Evolutionary conservation across 129 eudicot species (phyloP), one percentile per base, ranked within the genome.

Genomic region (Helichrysum umbraculigerum): DNA sequence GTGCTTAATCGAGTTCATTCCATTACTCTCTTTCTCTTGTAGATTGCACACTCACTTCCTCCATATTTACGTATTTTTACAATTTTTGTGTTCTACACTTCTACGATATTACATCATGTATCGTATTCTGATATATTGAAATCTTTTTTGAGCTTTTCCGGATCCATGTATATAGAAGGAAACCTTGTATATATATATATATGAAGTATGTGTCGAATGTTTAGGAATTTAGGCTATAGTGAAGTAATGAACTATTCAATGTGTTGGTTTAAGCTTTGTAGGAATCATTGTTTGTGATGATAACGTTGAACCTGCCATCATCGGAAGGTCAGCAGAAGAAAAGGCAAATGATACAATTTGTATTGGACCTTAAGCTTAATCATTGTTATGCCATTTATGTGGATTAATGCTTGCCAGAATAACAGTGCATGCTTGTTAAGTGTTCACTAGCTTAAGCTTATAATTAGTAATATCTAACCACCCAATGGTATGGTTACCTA

Each of bases 281-380:
- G 62, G 62, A 57, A 57, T 29, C 21, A 57, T 57, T 57, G 22
- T 57, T 21, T 57, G 20, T 57, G 61, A 56, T 56, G 62, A 57
- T 29, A 19, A 57, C 19, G 29, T 57, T 57, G 21, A 19, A 20
- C 28, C 62, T 57, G 11, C 2, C 12, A 0, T 6, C 28, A 25
- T 25, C 28, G 0, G 28, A 19, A 57, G 4, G 22, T 57, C 28
- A 8, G 62, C 4, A 57, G 62, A 57, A 57, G 22, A 9, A 57
- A 57, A 57, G 4, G 28, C 12, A 57, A 57, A 57, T 20, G 62
- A 20, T 57, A 20, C 62, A 57, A 20, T 19, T 4, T 57, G 62
- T 57, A 20, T 57, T 2, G 62, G 28, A 16, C 62, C 62, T 57
- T 20, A 57, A 57, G 29, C 12, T 57, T 6, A 57, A n/a, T 29